Percentiles rank a stretch among this genome's conserved stretches.
Evolutionary conservation across 768 basidiomycete species (phyloP).

Genomic region (Trametes villosa): DNA sequence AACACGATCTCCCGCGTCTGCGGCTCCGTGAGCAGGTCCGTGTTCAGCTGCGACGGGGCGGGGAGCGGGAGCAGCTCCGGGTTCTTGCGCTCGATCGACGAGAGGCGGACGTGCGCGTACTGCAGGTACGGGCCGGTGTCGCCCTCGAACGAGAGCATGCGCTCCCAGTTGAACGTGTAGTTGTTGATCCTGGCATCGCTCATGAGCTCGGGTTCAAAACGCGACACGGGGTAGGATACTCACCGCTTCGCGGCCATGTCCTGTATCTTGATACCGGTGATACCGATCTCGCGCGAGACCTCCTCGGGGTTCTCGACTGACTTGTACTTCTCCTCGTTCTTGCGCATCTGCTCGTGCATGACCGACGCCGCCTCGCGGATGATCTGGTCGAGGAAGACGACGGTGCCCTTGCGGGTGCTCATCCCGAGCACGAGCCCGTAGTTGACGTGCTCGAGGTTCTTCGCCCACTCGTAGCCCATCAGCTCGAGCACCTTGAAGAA

Average conservation of each 20-base stretch:
- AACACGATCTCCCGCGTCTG: slow-evolving; percentile 86
- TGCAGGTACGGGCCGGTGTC: slow-evolving; percentile 96
- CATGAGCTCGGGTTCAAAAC: too few relatives aligned
- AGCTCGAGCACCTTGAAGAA: slow-evolving; percentile 93
- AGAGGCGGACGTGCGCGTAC: slow-evolving; percentile 93
- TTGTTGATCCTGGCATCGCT: slow-evolving; percentile 96
- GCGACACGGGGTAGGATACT: too few relatives aligned
- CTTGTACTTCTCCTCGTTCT: slow-evolving; percentile 91
- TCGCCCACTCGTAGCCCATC: slow-evolving; percentile 90
- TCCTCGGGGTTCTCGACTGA: slow-evolving; percentile 86
- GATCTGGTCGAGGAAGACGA: slow-evolving; percentile 93
- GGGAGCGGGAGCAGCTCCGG: slow-evolving; percentile 84
- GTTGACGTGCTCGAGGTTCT: slow-evolving; percentile 83
- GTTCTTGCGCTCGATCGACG: slow-evolving; percentile 91
- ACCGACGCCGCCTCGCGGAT: slow-evolving; percentile 83
- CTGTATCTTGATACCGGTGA: slow-evolving; percentile 96
- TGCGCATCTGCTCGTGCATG: slow-evolving; percentile 97
- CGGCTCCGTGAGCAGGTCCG: slow-evolving; percentile 66
- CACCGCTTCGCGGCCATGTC: slow-evolving; percentile 95
- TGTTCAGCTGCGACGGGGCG: slow-evolving; percentile 66
- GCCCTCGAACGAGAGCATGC: slow-evolving; percentile 95
- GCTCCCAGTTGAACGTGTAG: slow-evolving; percentile 93
- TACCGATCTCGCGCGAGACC: slow-evolving; percentile 85
- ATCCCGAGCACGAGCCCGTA: slow-evolving; percentile 93
- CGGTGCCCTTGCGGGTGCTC: slow-evolving; percentile 92